phyloP scores from a whole-genome alignment of 208 protist species.

The Tritrichomonas musculus region DNA sequence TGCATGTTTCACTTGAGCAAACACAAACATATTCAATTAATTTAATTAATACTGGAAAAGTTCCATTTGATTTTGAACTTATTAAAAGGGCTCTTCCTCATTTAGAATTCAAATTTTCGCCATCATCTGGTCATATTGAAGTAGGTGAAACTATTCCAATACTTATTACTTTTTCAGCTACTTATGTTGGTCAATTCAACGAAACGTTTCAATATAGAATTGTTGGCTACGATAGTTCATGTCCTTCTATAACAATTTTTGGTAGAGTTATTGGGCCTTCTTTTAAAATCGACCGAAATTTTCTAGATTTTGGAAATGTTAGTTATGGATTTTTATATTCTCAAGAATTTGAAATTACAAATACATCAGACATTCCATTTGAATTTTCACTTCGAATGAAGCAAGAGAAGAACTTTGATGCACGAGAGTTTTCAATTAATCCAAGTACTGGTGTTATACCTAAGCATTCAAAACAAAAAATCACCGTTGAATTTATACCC shows the following conservation, averaged over 20 bases:
- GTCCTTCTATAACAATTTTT: not conserved
- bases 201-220: not conserved
- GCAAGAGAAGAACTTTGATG: not conserved
- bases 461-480: not conserved
- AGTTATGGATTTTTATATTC: not conserved
- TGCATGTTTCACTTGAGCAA: not conserved
- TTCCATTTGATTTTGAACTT: not conserved
- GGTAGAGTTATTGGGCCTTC: not conserved
- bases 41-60: not conserved
- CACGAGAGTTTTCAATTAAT: not conserved
- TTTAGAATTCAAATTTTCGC: not conserved
- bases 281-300: not conserved
- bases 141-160: not conserved
- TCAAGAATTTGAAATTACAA: not conserved
- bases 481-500: not conserved
- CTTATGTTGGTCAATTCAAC: not conserved
- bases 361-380: not conserved
- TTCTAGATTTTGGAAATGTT: not conserved
- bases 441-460: not conserved
- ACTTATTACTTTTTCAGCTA: not conserved
- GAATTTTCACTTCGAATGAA: not conserved
- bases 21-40: not conserved
- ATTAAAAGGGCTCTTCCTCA: not conserved
- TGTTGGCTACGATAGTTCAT: not conserved
- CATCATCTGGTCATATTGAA: not conserved